Conservation (phyloP, 2,329 filamentous ascomycete genomes). For the Chaetomium globosum region DNA sequence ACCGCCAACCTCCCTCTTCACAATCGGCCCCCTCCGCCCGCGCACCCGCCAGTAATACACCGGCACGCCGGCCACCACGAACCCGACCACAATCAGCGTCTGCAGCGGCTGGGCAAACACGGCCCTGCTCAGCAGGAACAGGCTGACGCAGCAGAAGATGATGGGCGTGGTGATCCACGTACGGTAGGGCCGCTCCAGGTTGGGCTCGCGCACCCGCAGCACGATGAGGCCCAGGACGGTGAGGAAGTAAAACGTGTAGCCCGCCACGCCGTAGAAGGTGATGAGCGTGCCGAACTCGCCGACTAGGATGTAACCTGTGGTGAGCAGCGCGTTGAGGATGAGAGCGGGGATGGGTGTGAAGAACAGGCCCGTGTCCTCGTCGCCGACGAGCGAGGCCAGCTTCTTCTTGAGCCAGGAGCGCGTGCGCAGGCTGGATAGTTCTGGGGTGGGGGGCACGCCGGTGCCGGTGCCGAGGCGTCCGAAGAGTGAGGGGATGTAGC, state of each 20-base stretch:
- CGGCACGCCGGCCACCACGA: conserved; percentile 80
- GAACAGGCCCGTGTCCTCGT: conserved; percentile 78
- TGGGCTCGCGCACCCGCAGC: conserved; percentile 81
- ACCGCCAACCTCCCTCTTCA: conserved; percentile 45
- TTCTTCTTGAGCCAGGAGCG: conserved; percentile 61
- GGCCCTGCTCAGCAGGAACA: conserved; percentile 86
- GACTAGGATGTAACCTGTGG: conserved; percentile 74
- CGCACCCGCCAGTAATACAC: conserved; percentile 88
- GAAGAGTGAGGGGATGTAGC: conserved; percentile 83
- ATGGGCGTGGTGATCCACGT: conserved; percentile 98
- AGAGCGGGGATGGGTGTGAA: conserved; percentile 95
- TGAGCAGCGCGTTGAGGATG: conserved; percentile 75
- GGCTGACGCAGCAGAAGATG: conserved; percentile 95
- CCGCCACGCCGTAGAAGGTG: conserved; percentile 96
- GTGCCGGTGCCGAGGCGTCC: conserved; percentile 69
- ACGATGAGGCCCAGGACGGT: conserved; percentile 93
- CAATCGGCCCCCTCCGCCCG: conserved; percentile 50
- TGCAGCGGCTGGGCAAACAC: conserved; percentile 90
- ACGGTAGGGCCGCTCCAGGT: conserved; percentile 85
- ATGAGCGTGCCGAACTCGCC: conserved; percentile 91
- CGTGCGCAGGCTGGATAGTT: conserved; percentile 51
- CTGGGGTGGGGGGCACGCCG: conserved; percentile 43
- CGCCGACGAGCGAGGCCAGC: conserved; percentile 67
- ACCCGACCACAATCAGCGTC: conserved; percentile 82
- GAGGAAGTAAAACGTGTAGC: conserved; percentile 96